Percentiles rank a stretch among this genome's conserved stretches.
Conservation (phyloP, 2,329 filamentous ascomycete species). For the Cyphellophora attinorum region DNA sequence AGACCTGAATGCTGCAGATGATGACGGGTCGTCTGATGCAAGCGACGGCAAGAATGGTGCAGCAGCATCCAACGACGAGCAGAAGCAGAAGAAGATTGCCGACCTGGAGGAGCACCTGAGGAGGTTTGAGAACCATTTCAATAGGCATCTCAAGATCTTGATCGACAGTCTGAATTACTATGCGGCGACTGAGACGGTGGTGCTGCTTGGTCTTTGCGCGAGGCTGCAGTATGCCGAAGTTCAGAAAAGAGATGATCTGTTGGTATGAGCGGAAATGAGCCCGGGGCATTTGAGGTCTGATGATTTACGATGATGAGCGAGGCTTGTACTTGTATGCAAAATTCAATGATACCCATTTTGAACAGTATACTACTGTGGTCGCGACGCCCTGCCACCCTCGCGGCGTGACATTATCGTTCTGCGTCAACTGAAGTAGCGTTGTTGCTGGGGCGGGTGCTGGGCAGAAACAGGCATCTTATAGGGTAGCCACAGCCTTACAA, state of each 20-base stretch:
- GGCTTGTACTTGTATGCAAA: neutral
- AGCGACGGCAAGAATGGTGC: conserved; percentile 9
- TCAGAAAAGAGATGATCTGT: conserved; percentile 16
- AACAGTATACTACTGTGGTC: no score
- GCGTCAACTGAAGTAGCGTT: no score
- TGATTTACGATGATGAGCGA: neutral
- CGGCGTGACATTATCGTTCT: no score
- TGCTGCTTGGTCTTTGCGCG: conserved; percentile 78
- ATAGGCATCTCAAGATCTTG: conserved; percentile 81
- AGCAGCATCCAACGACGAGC: conserved; percentile 23
- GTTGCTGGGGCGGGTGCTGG: no score
- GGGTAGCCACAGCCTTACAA: no score
- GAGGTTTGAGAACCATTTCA: conserved; percentile 91
- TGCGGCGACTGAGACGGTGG: conserved; percentile 92
- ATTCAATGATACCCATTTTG: no score
- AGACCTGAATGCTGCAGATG: conserved; percentile 74
- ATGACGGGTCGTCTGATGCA: conserved; percentile 50
- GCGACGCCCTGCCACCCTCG: no score
- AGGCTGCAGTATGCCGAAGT: conserved; percentile 44
- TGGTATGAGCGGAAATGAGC: no score
- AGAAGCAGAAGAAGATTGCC: conserved; percentile 52
- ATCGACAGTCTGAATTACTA: conserved; percentile 94
- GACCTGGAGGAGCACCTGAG: conserved; percentile 79
- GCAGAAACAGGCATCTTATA: no score
- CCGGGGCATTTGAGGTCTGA: no score